phyloP scores from a whole-genome alignment of 768 basidiomycete species.

The Suillus alpinus region DNA sequence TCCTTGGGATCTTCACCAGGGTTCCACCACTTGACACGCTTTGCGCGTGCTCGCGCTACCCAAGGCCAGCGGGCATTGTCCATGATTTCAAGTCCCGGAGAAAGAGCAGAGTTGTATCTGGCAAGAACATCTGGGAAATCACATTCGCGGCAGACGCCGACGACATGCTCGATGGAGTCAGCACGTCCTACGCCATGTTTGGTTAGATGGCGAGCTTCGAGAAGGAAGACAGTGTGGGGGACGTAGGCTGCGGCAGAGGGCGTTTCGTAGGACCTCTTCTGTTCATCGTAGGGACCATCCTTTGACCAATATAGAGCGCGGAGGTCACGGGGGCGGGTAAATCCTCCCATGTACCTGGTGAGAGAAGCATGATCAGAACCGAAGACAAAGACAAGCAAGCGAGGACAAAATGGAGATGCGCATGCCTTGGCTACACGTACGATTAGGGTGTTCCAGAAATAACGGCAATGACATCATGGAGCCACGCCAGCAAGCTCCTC shows the following conservation, averaged over 20 bases:
- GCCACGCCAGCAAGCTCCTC: background rate
- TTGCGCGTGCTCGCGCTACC: constrained; percentile 12
- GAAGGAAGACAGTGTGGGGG: constrained; percentile 40
- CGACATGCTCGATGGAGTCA: constrained; percentile 28
- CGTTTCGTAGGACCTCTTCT: constrained; percentile 26
- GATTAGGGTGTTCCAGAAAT: background rate
- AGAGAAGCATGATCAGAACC: constrained; percentile 12
- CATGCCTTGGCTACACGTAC: background rate
- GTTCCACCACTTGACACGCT: constrained; percentile 29
- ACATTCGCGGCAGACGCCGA: constrained; percentile 33
- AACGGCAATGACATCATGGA: constrained; percentile 1
- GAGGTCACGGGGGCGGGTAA: constrained; percentile 35
- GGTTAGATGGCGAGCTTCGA: constrained; percentile 37
- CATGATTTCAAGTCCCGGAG: constrained; percentile 25
- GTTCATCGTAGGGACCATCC: constrained; percentile 31
- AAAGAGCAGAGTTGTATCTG: constrained; percentile 28
- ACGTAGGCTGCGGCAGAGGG: constrained; percentile 37
- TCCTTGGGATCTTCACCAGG: constrained; percentile 18
- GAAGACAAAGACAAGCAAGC: background rate
- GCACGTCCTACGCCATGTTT: constrained; percentile 28
- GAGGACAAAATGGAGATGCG: background rate
- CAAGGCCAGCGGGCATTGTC: constrained; percentile 41
- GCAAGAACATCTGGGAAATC: constrained; percentile 29
- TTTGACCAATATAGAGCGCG: constrained; percentile 36
- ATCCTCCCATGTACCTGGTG: constrained; percentile 38